Evolutionary conservation across 192 early-diverging fungal species (phyloP).

Genomic region (Backusella morwellensis): DNA sequence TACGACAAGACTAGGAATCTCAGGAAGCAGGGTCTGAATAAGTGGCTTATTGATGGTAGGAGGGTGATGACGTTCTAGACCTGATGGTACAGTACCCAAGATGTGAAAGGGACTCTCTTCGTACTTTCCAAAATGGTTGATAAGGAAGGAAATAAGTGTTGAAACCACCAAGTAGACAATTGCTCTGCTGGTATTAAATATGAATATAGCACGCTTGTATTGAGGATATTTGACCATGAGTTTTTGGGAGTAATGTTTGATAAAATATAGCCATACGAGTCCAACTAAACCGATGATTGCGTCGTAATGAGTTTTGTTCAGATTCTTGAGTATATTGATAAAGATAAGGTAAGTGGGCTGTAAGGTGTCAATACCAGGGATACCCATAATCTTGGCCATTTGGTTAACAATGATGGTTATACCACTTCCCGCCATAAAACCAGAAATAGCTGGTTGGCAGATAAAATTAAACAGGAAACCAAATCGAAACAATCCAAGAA

Average conservation of each 20-base stretch:
- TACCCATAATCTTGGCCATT: constrained; percentile 60
- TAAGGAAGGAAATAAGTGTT: constrained; percentile 65
- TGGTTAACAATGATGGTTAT: constrained; percentile 79
- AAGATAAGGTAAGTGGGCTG: constrained; percentile 73
- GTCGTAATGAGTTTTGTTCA: constrained; percentile 50
- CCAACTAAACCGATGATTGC: constrained; percentile 56
- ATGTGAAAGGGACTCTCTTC: constrained; percentile 54
- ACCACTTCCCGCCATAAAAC: constrained; percentile 85
- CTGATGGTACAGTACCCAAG: constrained; percentile 70
- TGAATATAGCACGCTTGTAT: constrained; percentile 51
- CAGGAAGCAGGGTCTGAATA: constrained; percentile 45
- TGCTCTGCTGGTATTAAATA: constrained; percentile 70
- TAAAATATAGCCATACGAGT: constrained; percentile 35
- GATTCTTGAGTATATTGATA: constrained; percentile 50
- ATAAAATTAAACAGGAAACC: constrained; percentile 90
- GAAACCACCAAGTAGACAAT: constrained; percentile 73
- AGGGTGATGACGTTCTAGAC: constrained; percentile 61
- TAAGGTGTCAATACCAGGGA: constrained; percentile 72
- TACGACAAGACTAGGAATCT: constrained; percentile 67
- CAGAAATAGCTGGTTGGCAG: constrained; percentile 76
- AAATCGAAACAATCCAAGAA: constrained; percentile 75
- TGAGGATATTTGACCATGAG: constrained; percentile 44
- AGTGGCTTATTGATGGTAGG: constrained; percentile 51
- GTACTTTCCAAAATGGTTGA: constrained; percentile 41
- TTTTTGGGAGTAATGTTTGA: constrained; percentile 34